Evolutionary conservation across 108 stramenopile genomes (phyloP), one percentile per base, ranked within the genome.

Genomic region (Nitzschia sp.): DNA sequence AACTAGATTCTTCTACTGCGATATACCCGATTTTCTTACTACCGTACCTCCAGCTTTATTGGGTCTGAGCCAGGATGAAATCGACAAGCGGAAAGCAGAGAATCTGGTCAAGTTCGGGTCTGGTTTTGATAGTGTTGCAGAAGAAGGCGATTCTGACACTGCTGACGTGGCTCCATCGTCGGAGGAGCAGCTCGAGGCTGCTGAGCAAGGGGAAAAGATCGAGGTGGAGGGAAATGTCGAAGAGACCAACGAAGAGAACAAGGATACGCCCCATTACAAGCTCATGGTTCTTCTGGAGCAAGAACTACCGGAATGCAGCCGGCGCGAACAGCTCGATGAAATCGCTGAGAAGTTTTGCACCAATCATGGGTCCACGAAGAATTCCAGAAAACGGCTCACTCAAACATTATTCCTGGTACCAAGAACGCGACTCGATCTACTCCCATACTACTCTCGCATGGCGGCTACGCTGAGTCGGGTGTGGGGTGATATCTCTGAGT

Each of bases 381-480:
- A 78, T 56, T 77, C 93, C 6, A 73, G 94, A 23, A 93, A 93
- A 58, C 86, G 94, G 2, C 66, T 97, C 16, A 79, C 89, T 32
- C 71, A 83, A 56, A 85, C 89, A n/a, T 78, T 97, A 3, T 94
- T 94, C 59, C 76, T 80, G 27, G 91, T 93, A 27, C 96, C 96
- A 31, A 79, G 86, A 36, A 82, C 80, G 2, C 71, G 93, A 3
- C 74, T 92, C 16, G 95, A 95, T 63, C 78, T 97, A 2, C 77
- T 97, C 15, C 95, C 96, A 22, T 92, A 91, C 68, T 97, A 92
- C 78, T 85, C 94, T 31, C 76, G 96, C 33, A 79, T 97, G 59
- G 90, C 91, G 21, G 89, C 92, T 41, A 91, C 88, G 13, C 67
- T 97, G 30, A 85, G 86, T 54, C 53, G 83, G 8, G 86, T 90